A percentile compares a stretch with the other conserved stretches of the same genome.
These are phyloP conservation scores for Lablab purpureus DNA, from an alignment of 306 rosid genomes.

Conservation along the genomic window DNA sequence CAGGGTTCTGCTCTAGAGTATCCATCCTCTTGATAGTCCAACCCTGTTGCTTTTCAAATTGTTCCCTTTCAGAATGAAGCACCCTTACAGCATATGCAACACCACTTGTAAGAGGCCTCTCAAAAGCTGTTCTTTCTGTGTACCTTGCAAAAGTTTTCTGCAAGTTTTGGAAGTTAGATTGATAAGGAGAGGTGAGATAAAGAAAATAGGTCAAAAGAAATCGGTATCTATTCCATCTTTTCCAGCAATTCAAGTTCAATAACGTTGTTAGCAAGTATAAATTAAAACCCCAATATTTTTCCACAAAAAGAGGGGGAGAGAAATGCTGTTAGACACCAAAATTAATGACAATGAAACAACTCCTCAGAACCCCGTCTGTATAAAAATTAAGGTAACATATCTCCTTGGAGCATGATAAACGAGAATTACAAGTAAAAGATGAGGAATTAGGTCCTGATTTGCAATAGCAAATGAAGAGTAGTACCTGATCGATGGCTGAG, in stretches of 20 bases:
- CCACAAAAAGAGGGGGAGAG: neutral
- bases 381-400: slow-evolving; percentile 25
- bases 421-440: slow-evolving; percentile 7
- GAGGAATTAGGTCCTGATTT: slow-evolving; percentile 32
- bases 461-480: neutral
- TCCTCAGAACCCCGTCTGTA: neutral
- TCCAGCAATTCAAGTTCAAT: slow-evolving; percentile 32
- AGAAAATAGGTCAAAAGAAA: slow-evolving; percentile 17
- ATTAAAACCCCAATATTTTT: slow-evolving; percentile 1
- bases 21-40: slow-evolving; percentile 98
- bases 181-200: slow-evolving; percentile 34
- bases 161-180: slow-evolving; percentile 53
- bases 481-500: slow-evolving; percentile 95
- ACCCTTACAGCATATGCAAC: slow-evolving; percentile 99
- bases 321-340: neutral
- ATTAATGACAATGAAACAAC: slow-evolving; percentile 25
- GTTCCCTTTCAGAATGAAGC: slow-evolving; percentile 94
- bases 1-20: slow-evolving; percentile 76
- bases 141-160: slow-evolving; percentile 92
- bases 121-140: slow-evolving; percentile 96
- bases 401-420: slow-evolving; percentile 6
- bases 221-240: neutral
- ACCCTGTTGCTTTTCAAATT: slow-evolving; percentile 95
- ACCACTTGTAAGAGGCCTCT: slow-evolving; percentile 98
- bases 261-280: neutral